Base-by-base conservation (phyloP, 352 stramenopile genomes). In the Peronospora destructor region DNA sequence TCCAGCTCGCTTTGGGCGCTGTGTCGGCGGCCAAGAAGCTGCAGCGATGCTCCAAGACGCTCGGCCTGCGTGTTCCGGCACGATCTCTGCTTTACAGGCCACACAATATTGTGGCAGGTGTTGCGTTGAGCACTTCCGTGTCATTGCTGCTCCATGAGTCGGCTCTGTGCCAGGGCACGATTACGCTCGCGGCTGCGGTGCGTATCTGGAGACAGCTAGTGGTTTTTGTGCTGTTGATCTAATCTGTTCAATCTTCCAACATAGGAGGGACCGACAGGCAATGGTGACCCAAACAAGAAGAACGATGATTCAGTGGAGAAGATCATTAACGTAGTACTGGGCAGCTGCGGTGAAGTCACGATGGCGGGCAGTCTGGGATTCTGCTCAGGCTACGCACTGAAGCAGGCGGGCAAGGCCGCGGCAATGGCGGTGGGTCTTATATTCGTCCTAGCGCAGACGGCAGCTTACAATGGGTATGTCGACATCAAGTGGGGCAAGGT, bases 401-500 rank as follows among this genome's bases (percentile, higher is more conserved):
- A 91, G 62, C 68, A 89, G 49, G 70, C 87, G 34, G 85, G 84
- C 51, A 91, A 92, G 61, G 56, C 77, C 7, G 80, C 84, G 25
- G 82, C 77, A 1, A 26, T 88, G n/a, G 70, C 74, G 6, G 73
- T 95, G 43, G 85, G 85, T 43, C 65, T 70, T 13, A 46, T 91
- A 25, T 95, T 95, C 65, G 45, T 93, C 41, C 57, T 88, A 16
- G 77, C 72, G 32, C 80, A 91, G 61, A 57, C 76, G n/a, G 78
- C 85, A 12, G 68, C 74, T 40, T 89, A 82, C 29, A 79, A 89
- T 40, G 85, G 85, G 32, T 95, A 95, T 75, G 86, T 95, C 51
- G 64, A 93, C 49, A 90, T 95, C 50, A 85, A 94, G 59, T 95
- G 84, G 85, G 65, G 76, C 88, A 39, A 83, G 85, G 74, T 94